phyloP scores from a whole-genome alignment of 345 rosid genomes.

The Brassica carinata region DNA sequence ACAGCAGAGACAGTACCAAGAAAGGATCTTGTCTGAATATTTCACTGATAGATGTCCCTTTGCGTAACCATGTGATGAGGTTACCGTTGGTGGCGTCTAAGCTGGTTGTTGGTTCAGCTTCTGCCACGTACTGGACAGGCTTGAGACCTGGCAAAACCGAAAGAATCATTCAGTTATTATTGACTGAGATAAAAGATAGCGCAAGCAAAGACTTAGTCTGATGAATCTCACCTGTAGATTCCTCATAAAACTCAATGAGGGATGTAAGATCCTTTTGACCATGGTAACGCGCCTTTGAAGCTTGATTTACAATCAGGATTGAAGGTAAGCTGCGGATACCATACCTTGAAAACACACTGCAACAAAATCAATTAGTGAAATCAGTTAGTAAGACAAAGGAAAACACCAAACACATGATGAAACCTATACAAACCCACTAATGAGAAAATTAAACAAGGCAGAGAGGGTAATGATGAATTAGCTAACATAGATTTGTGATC shows the following conservation, averaged over 20 bases:
- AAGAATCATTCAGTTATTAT: background rate
- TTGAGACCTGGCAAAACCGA: conserved; percentile 30
- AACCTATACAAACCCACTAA: background rate
- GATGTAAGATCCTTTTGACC: conserved; percentile 67
- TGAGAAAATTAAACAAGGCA: background rate
- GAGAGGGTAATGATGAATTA: background rate
- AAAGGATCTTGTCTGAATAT: conserved; percentile 59
- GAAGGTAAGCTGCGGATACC: conserved; percentile 56
- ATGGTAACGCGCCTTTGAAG: conserved; percentile 52
- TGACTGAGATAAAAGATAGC: background rate
- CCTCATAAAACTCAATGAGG: conserved; percentile 71
- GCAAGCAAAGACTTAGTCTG: background rate
- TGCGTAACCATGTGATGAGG: conserved; percentile 43
- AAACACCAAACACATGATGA: background rate
- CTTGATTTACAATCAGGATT: conserved; percentile 54
- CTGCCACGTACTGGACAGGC: conserved; percentile 55
- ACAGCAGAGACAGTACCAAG: conserved; percentile 54
- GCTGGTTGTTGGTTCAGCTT: conserved; percentile 39
- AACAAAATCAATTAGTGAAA: background rate
- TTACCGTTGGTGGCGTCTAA: conserved; percentile 16
- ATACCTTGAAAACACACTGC: conserved; percentile 80
- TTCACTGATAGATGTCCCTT: conserved; percentile 8
- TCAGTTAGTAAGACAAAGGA: background rate
- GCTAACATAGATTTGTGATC: background rate
- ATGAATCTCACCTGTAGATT: conserved; percentile 57